These are phyloP conservation scores for Brasilioporus rufonigricans DNA, from an alignment of 768 basidiomycete species.

Conservation along the genomic window DNA sequence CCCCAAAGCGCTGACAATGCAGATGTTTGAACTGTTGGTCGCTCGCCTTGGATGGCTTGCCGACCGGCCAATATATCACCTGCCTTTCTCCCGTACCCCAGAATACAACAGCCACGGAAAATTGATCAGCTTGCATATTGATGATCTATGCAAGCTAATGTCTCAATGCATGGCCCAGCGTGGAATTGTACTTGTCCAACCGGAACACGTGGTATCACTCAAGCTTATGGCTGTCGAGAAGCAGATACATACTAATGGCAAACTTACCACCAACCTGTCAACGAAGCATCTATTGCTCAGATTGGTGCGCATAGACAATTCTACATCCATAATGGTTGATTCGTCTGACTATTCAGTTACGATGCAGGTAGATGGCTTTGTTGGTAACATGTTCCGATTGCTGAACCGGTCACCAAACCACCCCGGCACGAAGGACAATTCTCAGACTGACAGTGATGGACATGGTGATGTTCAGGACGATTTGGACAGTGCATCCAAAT, in stretches of 20 bases:
- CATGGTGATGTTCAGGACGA: too few species aligned
- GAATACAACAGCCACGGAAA: not conserved
- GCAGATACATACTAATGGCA: conserved; percentile 10
- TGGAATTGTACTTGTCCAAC: conserved; percentile 43
- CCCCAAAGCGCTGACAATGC: not conserved
- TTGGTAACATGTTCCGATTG: not conserved
- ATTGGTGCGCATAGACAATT: not conserved
- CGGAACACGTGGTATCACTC: conserved; percentile 53
- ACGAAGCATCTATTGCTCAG: not conserved
- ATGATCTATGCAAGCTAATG: not conserved
- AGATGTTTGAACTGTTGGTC: not conserved
- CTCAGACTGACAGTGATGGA: too few species aligned
- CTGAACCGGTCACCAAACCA: too few species aligned
- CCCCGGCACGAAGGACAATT: not conserved
- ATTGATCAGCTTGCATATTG: not conserved
- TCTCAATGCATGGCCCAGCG: not conserved
- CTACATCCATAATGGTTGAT: too few species aligned
- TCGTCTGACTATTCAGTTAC: too few species aligned
- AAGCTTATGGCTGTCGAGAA: conserved; percentile 45
- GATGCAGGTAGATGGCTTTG: not conserved
- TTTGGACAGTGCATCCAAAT: not conserved
- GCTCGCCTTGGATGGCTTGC: not conserved
- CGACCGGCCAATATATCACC: not conserved
- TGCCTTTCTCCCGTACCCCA: not conserved
- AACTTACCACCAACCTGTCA: too few species aligned